Evolutionary conservation across 2,329 filamentous ascomycete species (phyloP).

Genomic region (Fusarium proliferatum): DNA sequence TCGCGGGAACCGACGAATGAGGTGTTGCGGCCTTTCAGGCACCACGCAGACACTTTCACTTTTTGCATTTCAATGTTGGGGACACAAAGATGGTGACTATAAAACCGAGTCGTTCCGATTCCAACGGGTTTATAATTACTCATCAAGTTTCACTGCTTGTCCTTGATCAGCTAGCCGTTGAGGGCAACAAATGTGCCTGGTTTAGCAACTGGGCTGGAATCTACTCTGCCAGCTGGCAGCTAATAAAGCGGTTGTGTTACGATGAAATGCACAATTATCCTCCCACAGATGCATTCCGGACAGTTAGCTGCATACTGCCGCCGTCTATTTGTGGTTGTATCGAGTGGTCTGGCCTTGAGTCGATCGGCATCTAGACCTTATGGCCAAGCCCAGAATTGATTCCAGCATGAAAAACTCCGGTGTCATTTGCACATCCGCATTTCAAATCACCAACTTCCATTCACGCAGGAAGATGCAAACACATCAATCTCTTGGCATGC

Average conservation of each 20-base stretch:
- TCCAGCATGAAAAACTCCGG: neutral
- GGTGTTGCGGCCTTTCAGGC: slow-evolving; percentile 34
- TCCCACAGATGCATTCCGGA: neutral
- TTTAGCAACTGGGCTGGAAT: neutral
- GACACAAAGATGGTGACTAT: slow-evolving; percentile 9
- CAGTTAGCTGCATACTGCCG: slow-evolving; percentile 17
- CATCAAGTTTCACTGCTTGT: neutral
- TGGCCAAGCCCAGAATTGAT: neutral
- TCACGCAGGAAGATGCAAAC: neutral
- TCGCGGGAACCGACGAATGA: slow-evolving; percentile 37
- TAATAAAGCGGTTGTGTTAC: slow-evolving; percentile 4
- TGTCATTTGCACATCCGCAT: neutral
- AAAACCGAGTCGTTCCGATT: neutral
- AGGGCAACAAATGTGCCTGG: neutral
- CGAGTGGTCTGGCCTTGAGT: slow-evolving; percentile 17
- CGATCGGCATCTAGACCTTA: slow-evolving; percentile 28
- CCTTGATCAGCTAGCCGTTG: neutral
- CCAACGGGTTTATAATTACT: neutral
- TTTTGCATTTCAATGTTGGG: slow-evolving; percentile 13
- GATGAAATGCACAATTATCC: slow-evolving; percentile 4
- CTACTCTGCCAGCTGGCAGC: neutral
- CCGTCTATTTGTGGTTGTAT: slow-evolving; percentile 17
- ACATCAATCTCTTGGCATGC: neutral
- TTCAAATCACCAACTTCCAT: slow-evolving; percentile 7
- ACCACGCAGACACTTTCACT: slow-evolving; percentile 25